These are phyloP conservation scores for Ceratobasidium sp. DNA, from an alignment of 1,284 basidiomycete genomes.

Conservation along the genomic window DNA sequence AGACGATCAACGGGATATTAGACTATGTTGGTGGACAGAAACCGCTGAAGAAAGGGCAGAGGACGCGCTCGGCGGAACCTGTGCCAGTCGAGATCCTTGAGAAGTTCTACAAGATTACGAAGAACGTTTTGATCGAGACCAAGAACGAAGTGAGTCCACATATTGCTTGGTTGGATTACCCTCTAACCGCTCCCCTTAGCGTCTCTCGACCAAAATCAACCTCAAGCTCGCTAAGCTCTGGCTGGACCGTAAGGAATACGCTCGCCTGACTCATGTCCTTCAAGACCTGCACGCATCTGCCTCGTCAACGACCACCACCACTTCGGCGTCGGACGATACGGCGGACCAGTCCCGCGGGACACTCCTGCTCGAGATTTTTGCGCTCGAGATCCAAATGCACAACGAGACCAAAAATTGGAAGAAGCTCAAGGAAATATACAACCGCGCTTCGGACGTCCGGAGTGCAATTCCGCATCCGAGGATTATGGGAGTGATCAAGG, in stretches of 20 bases:
- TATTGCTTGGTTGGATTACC: neutral
- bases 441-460: constrained; percentile 90
- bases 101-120: constrained; percentile 95
- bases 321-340: constrained; percentile 66
- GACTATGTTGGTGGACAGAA: constrained; percentile 96
- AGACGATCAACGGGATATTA: constrained; percentile 97
- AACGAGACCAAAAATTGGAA: constrained; percentile 95
- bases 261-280: constrained; percentile 84
- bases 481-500: constrained; percentile 99
- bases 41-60: constrained; percentile 56
- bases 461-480: constrained; percentile 98
- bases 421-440: constrained; percentile 99
- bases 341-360: constrained; percentile 92
- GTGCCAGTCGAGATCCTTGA: constrained; percentile 92
- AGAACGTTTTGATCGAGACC: constrained; percentile 88
- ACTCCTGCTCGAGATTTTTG: constrained; percentile 96
- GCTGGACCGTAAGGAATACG: constrained; percentile 95
- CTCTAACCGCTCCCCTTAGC: constrained; percentile 62
- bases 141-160: constrained; percentile 86
- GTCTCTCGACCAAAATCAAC: constrained; percentile 95
- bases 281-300: constrained; percentile 77
- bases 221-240: constrained; percentile 97
- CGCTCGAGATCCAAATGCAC: constrained; percentile 99
- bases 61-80: constrained; percentile 55
- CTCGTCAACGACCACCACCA: constrained; percentile 55